Evolutionary conservation across 1,139 yeast species (phyloP).

Genomic region (Saccharomycopsis phalli): DNA sequence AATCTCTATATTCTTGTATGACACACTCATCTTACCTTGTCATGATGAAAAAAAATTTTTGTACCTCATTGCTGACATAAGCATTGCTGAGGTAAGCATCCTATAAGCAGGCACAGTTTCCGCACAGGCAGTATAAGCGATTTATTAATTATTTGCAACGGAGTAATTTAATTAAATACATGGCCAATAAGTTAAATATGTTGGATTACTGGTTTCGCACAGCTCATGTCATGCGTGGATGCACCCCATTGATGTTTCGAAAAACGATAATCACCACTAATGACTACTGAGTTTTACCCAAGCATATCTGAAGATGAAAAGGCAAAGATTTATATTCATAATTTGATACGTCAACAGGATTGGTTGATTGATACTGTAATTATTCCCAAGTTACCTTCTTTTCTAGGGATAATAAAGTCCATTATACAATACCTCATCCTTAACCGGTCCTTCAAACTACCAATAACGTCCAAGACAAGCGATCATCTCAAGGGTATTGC

Average conservation of each 20-base stretch:
- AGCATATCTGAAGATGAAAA: not conserved
- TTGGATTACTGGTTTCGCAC: too few species aligned
- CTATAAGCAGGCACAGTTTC: too few species aligned
- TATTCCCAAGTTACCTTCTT: constrained; percentile 18
- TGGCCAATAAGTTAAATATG: too few species aligned
- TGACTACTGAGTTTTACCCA: constrained; percentile 9
- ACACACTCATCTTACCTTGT: too few species aligned
- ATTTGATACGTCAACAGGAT: constrained; percentile 15
- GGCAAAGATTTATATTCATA: constrained; percentile 1
- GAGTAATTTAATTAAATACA: too few species aligned
- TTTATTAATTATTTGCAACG: too few species aligned
- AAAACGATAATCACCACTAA: not conserved
- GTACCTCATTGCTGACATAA: too few species aligned
- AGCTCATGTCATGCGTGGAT: too few species aligned
- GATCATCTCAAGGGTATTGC: constrained; percentile 17
- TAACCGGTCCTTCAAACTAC: constrained; percentile 17
- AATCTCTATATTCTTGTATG: not conserved
- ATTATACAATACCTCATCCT: constrained; percentile 12
- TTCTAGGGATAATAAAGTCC: constrained; percentile 12
- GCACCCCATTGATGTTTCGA: too few species aligned
- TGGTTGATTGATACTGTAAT: constrained; percentile 17
- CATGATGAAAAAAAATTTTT: too few species aligned
- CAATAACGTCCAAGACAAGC: constrained; percentile 18
- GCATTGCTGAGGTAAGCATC: too few species aligned
- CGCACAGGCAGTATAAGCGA: too few species aligned